These are phyloP conservation scores for Aspergillus quadrilineatus DNA, from an alignment of 2,329 filamentous ascomycete species.

Conservation along the genomic window DNA sequence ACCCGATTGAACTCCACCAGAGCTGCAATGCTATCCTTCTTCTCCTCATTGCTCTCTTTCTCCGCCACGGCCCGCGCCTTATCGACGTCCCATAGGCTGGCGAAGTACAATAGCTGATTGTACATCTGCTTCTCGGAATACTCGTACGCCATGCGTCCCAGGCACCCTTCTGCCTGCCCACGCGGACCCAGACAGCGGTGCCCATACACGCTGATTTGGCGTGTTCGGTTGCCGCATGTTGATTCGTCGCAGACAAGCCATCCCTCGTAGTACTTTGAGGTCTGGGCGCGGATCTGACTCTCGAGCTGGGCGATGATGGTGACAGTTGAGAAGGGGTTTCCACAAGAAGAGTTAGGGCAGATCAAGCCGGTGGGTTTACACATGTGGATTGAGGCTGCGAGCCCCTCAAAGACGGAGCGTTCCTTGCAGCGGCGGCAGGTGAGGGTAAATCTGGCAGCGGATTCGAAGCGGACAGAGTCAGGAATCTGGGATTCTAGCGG, in stretches of 20 bases:
- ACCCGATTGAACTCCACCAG: slow-evolving; percentile 79
- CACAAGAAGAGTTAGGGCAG: slow-evolving; percentile 66
- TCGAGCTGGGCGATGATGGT: slow-evolving; percentile 85
- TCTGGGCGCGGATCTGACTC: slow-evolving; percentile 73
- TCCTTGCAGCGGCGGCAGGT: slow-evolving; percentile 79
- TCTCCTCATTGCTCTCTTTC: slow-evolving; percentile 52
- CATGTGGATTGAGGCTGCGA: slow-evolving; percentile 58
- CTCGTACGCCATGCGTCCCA: slow-evolving; percentile 85
- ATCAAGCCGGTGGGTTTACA: slow-evolving; percentile 72
- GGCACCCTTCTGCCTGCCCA: slow-evolving; percentile 79
- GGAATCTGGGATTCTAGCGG: slow-evolving; percentile 93
- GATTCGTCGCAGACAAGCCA: slow-evolving; percentile 90
- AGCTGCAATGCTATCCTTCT: slow-evolving; percentile 65
- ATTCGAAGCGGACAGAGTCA: slow-evolving; percentile 82
- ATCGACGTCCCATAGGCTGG: slow-evolving; percentile 83
- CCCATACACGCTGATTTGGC: slow-evolving; percentile 91
- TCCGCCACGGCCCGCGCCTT: slow-evolving; percentile 62
- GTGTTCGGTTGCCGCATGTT: slow-evolving; percentile 79
- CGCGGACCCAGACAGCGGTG: slow-evolving; percentile 83
- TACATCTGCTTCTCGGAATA: slow-evolving; percentile 86
- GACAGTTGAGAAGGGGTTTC: slow-evolving; percentile 64
- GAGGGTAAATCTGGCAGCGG: slow-evolving; percentile 72
- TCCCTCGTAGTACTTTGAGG: slow-evolving; percentile 84
- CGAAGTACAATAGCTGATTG: slow-evolving; percentile 89
- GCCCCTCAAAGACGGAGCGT: slow-evolving; percentile 71